Base-by-base conservation (phyloP, 257 asterid genomes). In the Paulownia fortunei region DNA sequence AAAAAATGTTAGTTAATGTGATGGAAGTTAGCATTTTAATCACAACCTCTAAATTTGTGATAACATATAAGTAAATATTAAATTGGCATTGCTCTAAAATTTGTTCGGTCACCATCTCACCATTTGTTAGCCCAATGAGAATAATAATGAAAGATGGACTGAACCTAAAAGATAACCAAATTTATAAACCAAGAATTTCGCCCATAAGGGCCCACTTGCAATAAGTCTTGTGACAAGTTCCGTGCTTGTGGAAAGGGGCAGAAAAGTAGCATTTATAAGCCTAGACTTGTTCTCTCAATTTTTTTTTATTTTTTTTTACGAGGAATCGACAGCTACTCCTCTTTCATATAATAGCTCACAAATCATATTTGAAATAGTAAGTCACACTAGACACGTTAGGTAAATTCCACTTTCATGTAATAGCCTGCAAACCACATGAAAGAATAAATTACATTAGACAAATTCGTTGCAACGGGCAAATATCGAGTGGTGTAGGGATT, bases 81-180 rank as follows among this genome's bases (percentile, higher is more conserved):
- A 44, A 44, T 44, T 44, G 51, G 51, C 16, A 44, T 44, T 44
- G n/a, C 52, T 4, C 5, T 12, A 13, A 44, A 44, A 10, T 58
- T 72, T 44, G 2, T 26, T 74, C n/a, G 79, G 42, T 71, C 23
- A 32, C 24, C 6, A 55, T 21, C 5, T 13, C 44, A 11, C 49
- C 47, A 26, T 26, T 4, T 24, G 36, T 7, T 3, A 24, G 80
- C 44, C 73, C 66, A 76, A 2, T 64, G 52, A 16, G 80, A 64
- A 47, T n/a, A n/a, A n/a, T n/a, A 62, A 37, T 37, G 36, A 16
- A 21, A 21, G 30, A 49, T 21, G 73, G 44, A 27, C 21, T 21
- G 23, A 44, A 52, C 60, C 60, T 6, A 12, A 41, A 65, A 65
- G 34, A 36, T 39, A 36, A 8, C 18, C 39, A n/a, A n/a, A n/a